Percentiles rank a stretch among this genome's conserved stretches.
Evolutionary conservation across 371 early-diverging fungal species (phyloP).

Genomic region (Massospora cicadina): DNA sequence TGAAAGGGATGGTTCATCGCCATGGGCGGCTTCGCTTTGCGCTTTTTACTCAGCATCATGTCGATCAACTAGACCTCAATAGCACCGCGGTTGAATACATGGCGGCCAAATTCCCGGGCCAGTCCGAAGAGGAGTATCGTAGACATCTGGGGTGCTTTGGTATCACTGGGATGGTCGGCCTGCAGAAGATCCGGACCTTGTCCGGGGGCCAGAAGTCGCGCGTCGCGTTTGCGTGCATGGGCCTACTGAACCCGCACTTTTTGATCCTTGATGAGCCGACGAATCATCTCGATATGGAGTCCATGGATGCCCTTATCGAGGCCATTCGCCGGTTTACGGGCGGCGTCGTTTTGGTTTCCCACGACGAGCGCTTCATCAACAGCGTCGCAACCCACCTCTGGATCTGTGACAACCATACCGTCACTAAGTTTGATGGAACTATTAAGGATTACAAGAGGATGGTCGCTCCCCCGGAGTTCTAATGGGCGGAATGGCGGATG

Average conservation of each 20-base stretch:
- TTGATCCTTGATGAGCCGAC: slow-evolving; percentile 93
- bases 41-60: slow-evolving; percentile 95
- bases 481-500: no score
- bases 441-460: slow-evolving; percentile 78
- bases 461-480: slow-evolving; percentile 11
- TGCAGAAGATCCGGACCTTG: slow-evolving; percentile 84
- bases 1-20: slow-evolving; percentile 59
- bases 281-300: slow-evolving; percentile 86
- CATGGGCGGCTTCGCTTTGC: slow-evolving; percentile 89
- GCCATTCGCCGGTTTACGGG: slow-evolving; percentile 89
- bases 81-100: slow-evolving; percentile 76
- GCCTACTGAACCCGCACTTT: slow-evolving; percentile 82
- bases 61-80: slow-evolving; percentile 82
- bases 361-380: slow-evolving; percentile 95
- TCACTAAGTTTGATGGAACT: slow-evolving; percentile 54
- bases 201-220: slow-evolving; percentile 98
- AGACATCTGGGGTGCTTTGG: slow-evolving; percentile 86
- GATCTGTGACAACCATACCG: slow-evolving; percentile 78
- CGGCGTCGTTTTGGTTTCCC: slow-evolving; percentile 94
- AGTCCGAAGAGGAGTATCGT: slow-evolving; percentile 88
- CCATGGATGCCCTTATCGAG: slow-evolving; percentile 89
- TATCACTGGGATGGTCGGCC: slow-evolving; percentile 84
- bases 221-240: slow-evolving; percentile 90
- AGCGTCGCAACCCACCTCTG: slow-evolving; percentile 90
- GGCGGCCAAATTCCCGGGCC: slow-evolving; percentile 71